Conservation (phyloP, 805 yeast species). For the Hanseniaspora clermontiae region DNA sequence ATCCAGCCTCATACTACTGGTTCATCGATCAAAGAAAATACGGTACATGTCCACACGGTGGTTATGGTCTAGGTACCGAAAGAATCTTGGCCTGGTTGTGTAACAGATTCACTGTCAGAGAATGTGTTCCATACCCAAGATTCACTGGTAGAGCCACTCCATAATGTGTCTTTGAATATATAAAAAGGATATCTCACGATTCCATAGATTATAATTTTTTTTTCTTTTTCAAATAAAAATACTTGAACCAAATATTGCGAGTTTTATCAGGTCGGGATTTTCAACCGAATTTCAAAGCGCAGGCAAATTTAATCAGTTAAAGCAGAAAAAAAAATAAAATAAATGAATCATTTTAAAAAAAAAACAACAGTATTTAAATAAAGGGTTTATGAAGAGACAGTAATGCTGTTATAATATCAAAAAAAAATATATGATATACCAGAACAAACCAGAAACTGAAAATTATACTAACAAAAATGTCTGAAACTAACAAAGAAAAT, state of each 20-base stretch:
- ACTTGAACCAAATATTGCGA: too few relatives aligned
- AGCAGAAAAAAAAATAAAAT: too few relatives aligned
- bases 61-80: conserved; percentile 97
- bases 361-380: too few relatives aligned
- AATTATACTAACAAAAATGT: conserved; percentile 15
- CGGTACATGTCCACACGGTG: conserved; percentile 98
- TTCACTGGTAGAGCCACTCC: conserved; percentile 97
- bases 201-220: neutral
- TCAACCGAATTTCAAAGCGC: neutral
- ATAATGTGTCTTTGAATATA: conserved; percentile 27
- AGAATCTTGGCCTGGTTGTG: conserved; percentile 97
- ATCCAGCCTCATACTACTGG: conserved; percentile 82
- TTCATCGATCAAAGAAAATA: conserved; percentile 88
- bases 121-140: conserved; percentile 94
- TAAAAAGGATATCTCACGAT: too few relatives aligned
- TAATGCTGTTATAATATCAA: too few relatives aligned
- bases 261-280: neutral
- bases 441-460: neutral
- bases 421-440: neutral
- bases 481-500: conserved; percentile 28
- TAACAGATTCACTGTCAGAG: conserved; percentile 95
- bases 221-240: neutral
- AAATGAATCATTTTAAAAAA: too few relatives aligned
- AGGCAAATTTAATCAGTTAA: too few relatives aligned
- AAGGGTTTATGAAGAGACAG: too few relatives aligned